Evolutionary conservation across 2,329 filamentous ascomycete species (phyloP).

Genomic region (Cadophora gregata): DNA sequence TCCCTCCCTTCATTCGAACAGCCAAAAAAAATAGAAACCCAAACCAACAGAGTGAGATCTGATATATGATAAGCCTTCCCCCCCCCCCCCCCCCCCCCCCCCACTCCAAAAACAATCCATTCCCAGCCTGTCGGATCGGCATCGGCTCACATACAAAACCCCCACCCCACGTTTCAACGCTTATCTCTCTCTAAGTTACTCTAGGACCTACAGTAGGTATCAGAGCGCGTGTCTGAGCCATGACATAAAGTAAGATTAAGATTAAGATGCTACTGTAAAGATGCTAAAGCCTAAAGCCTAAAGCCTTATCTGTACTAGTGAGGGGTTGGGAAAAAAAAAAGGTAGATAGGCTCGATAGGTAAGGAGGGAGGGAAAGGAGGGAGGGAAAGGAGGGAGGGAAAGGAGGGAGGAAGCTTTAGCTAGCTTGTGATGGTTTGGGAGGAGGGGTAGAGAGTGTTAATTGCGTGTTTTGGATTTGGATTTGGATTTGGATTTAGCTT

Average conservation of each 20-base stretch:
- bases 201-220: too few relatives aligned
- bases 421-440: background rate
- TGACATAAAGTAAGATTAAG: too few relatives aligned
- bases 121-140: constrained; percentile 1
- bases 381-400: too few relatives aligned
- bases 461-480: background rate
- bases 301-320: constrained; percentile 1
- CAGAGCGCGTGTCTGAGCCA: background rate
- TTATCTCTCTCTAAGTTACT: background rate
- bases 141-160: too few relatives aligned
- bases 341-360: too few relatives aligned
- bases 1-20: background rate
- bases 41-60: too few relatives aligned
- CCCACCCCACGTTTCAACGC: constrained; percentile 7
- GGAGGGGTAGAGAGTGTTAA: background rate
- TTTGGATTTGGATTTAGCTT: background rate
- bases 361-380: too few relatives aligned
- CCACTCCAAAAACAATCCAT: background rate
- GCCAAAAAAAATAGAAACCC: background rate
- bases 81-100: background rate
- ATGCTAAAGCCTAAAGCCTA: background rate
- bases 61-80: background rate
- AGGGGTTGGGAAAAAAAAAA: background rate
- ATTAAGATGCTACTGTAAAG: too few relatives aligned
- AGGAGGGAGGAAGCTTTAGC: too few relatives aligned